Evolutionary conservation across 2,329 filamentous ascomycete species (phyloP), one percentile per base, ranked within the genome.

Genomic region (Aureobasidium namibiae): DNA sequence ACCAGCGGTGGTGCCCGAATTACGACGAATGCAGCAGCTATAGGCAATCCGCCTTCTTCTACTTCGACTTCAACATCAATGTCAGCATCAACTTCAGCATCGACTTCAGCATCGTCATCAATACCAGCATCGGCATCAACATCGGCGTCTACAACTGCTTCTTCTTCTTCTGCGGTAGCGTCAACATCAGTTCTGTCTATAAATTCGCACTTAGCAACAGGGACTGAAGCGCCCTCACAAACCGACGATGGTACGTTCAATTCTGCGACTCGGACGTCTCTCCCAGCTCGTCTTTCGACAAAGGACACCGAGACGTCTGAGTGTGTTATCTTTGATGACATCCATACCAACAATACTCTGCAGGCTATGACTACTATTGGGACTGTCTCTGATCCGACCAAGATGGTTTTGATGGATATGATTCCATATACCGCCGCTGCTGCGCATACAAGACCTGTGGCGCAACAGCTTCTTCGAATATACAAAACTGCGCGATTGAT

Each of bases 361-460:
- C 52, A 56, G 52, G 31, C 29, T 23, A 56, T 29, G 29, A 14
- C 14, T 56, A 56, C 39, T 56, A 56, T 9, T 56, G 52, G 52
- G 52, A 56, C 18, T 56, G 52, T 13, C 11, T n/a, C n/a, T 42
- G 14, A 38, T 7, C 8, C 18, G 46, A 29, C 34, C 21, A 18
- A 34, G 13, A 31, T 11, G 7, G 26, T 18, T 4, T 34, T 18
- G 23, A 13, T n/a, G 13, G n/a, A 33, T 9, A 50, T 18, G 18
- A 9, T 18, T 2, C 26, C 33, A 13, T 4, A 24, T 16, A 29
- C 8, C 23, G 8, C 24, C 31, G 13, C n/a, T 33, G 21, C 18
- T 18, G 21, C 41, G 4, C 16, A 44, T 23, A 24, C 10, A 13
- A 14, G 4, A 42, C 11, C 39, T 18, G 34, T 39, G 29, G 33